phyloP scores from a whole-genome alignment of 768 basidiomycete species.

The Phlebiopsis flavidoalba region DNA sequence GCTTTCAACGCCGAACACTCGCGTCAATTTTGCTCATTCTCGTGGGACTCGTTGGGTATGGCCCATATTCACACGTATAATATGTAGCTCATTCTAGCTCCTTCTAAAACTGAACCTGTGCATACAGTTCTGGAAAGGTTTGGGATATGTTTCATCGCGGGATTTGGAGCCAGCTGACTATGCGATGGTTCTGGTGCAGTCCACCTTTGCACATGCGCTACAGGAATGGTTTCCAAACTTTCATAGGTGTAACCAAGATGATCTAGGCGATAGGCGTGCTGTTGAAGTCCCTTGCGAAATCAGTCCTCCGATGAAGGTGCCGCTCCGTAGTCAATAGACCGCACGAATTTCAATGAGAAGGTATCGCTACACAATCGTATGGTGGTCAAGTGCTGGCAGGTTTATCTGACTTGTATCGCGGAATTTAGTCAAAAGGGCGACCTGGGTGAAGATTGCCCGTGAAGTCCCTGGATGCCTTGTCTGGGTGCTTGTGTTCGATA shows the following conservation, averaged over 20 bases:
- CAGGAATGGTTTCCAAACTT: slow-evolving; percentile 56
- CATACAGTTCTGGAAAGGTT: slow-evolving; percentile 7
- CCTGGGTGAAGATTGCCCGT: slow-evolving; percentile 72
- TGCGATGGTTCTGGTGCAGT: slow-evolving; percentile 24
- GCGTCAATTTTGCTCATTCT: slow-evolving; percentile 58
- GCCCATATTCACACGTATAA: not conserved
- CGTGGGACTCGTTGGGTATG: slow-evolving; percentile 59
- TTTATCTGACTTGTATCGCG: not conserved
- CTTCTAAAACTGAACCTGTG: too few species aligned
- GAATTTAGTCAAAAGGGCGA: slow-evolving; percentile 53
- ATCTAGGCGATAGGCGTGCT: slow-evolving; percentile 60
- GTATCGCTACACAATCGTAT: slow-evolving; percentile 27
- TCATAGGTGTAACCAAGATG: slow-evolving; percentile 75
- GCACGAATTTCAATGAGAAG: slow-evolving; percentile 67
- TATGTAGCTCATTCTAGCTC: not conserved
- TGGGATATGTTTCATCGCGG: not conserved
- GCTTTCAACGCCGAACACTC: not conserved
- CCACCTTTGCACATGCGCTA: slow-evolving; percentile 72
- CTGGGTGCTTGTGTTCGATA: slow-evolving; percentile 77
- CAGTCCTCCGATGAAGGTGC: slow-evolving; percentile 48
- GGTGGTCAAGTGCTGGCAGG: slow-evolving; percentile 5
- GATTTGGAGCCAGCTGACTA: too few species aligned
- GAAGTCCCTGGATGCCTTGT: slow-evolving; percentile 57
- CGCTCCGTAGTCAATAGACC: slow-evolving; percentile 73
- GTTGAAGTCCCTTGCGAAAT: slow-evolving; percentile 59